A percentile compares a stretch with the other conserved stretches of the same genome.
These are phyloP conservation scores for Luffa acutangula DNA, from an alignment of 306 rosid species.

Conservation along the genomic window DNA sequence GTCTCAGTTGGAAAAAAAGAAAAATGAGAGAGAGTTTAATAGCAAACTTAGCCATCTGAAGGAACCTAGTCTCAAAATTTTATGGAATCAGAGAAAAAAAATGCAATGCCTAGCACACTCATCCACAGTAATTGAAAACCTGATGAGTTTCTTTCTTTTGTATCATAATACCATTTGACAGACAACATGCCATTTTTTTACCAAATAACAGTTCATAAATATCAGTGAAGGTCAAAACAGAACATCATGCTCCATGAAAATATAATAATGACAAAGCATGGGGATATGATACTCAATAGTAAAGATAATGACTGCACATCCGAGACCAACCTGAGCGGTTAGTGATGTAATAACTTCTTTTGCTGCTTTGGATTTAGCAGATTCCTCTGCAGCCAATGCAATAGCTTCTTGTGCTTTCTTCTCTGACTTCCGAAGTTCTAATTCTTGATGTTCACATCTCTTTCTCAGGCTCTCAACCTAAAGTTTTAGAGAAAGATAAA, in stretches of 20 bases:
- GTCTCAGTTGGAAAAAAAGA: not conserved
- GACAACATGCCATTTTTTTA: not conserved
- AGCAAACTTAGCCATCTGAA: not conserved
- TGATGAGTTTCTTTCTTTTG: not conserved
- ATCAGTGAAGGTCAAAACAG: not conserved
- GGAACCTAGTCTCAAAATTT: not conserved
- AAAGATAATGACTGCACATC: not conserved
- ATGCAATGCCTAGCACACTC: not conserved
- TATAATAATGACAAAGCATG: not conserved
- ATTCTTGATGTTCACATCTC: constrained; percentile 69
- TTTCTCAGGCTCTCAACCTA: constrained; percentile 78
- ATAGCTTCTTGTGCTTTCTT: constrained; percentile 78
- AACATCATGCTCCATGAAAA: not conserved
- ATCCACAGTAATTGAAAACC: not conserved
- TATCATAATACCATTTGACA: not conserved
- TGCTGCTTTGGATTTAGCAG: constrained; percentile 73
- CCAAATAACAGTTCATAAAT: not conserved
- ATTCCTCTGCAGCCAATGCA: constrained; percentile 72
- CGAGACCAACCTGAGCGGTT: constrained; percentile 63
- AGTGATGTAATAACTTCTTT: constrained; percentile 93
- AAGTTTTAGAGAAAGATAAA: constrained; percentile 1
- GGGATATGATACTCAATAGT: not conserved
- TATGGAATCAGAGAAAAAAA: not conserved
- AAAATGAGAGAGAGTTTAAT: not conserved
- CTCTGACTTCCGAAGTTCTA: constrained; percentile 64